Base-by-base conservation (phyloP, 2,329 filamentous ascomycete species). In the Xylaria sp. region DNA sequence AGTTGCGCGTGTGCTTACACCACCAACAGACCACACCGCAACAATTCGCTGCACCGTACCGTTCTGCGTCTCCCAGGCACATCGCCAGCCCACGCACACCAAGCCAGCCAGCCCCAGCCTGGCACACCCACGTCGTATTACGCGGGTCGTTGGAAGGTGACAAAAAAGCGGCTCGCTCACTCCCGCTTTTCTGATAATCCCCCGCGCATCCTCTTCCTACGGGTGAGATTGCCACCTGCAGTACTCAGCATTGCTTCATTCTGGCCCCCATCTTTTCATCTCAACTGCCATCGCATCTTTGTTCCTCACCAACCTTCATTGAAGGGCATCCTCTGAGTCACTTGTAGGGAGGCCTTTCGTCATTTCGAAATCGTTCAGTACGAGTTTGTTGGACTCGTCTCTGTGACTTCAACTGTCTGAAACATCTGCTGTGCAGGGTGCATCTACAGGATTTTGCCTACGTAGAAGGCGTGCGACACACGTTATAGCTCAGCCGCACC, bases 1-100 rank as follows among this genome's bases (percentile, higher is more conserved):
- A 50, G 56, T 63, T 65, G 68, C 69, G 70, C 69, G 71, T 63
- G 63, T 75, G 73, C 73, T 74, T 73, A 76, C 73, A 74, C 73
- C 73, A 72, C 71, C 73, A 70, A 65, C 58, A 67, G 20, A 60
- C 61, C 68, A 70, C 70, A 72, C 68, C 70, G 68, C 68, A 72
- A 70, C 68, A 63, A 53, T 45, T 63, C 62, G 61, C 65, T 70
- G 65, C 67, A 67, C 47, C 65, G 61, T 60, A 65, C 65, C 70
- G 66, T 63, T 54, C 68, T 62, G 68, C 63, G 55, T 66, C 68
- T 68, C 53, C 57, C 59, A 59, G 65, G 69, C 63, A 66, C 60
- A 63, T 71, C 62, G 44, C 66, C 61, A 63, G 55, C 61, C 69
- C 54, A 63, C 58, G 50, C 67, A 61, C 66, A 55, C 49, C 42